Evolutionary conservation across 352 stramenopile genomes (phyloP).

Genomic region (Phytopythium sindhum): DNA sequence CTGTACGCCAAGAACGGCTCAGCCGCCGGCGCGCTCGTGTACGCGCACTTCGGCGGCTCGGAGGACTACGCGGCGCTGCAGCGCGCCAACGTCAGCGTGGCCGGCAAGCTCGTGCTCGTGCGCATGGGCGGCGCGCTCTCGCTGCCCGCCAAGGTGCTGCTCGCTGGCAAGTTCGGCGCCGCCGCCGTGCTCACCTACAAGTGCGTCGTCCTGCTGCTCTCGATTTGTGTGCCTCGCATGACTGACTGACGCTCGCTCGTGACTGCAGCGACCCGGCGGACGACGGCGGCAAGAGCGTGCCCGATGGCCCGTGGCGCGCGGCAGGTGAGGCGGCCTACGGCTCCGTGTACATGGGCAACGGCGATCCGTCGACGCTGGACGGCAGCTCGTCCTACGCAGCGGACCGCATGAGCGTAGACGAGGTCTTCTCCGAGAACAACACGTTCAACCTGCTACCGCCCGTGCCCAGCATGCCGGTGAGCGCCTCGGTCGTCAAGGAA

Average conservation of each 20-base stretch:
- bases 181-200: slow-evolving; percentile 73
- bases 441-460: slow-evolving; percentile 77
- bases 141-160: slow-evolving; percentile 63
- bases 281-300: slow-evolving; percentile 56
- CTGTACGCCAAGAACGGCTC: slow-evolving; percentile 81
- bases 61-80: slow-evolving; percentile 62
- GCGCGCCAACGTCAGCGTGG: slow-evolving; percentile 44
- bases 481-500: slow-evolving; percentile 45
- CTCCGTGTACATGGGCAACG: slow-evolving; percentile 84
- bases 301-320: slow-evolving; percentile 67
- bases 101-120: slow-evolving; percentile 53
- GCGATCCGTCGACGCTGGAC: slow-evolving; percentile 74
- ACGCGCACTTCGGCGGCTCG: slow-evolving; percentile 68
- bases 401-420: slow-evolving; percentile 69
- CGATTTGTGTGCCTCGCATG: neutral
- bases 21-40: slow-evolving; percentile 53
- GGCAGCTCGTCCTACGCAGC: slow-evolving; percentile 48
- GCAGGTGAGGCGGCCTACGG: slow-evolving; percentile 54
- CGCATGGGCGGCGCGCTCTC: slow-evolving; percentile 65
- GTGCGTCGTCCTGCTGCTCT: slow-evolving; percentile 25
- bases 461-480: slow-evolving; percentile 73
- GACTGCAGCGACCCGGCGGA: slow-evolving; percentile 56
- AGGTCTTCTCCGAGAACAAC: slow-evolving; percentile 79
- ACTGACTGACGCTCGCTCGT: neutral
- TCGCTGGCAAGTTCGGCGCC: slow-evolving; percentile 60